These are phyloP conservation scores for Tylopilus felleus DNA, from an alignment of 768 basidiomycete genomes.

Conservation along the genomic window DNA sequence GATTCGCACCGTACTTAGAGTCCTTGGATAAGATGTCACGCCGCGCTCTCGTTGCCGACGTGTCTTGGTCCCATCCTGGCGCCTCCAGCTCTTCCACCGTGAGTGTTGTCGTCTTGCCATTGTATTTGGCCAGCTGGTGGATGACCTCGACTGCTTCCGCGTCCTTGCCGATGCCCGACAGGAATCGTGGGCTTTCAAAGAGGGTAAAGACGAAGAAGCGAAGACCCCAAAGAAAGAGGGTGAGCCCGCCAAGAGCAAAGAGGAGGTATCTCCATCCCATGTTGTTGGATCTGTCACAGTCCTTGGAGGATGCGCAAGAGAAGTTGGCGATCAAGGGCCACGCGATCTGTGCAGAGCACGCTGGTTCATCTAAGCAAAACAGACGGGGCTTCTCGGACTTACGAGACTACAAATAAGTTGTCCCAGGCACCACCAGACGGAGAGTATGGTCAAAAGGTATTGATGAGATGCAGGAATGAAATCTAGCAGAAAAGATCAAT, in stretches of 20 bases:
- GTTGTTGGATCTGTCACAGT: constrained; percentile 44
- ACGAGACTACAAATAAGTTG: constrained; percentile 50
- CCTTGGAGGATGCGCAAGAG: constrained; percentile 39
- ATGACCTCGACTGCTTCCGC: constrained; percentile 48
- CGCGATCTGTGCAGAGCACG: constrained; percentile 39
- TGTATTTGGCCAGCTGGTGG: constrained; percentile 48
- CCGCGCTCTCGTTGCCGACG: constrained; percentile 15
- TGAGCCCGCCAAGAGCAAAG: constrained; percentile 50
- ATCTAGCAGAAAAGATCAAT: constrained; percentile 34
- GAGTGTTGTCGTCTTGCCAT: constrained; percentile 41
- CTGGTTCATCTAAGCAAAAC: neutral
- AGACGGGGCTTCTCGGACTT: constrained; percentile 3
- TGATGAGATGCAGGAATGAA: constrained; percentile 53
- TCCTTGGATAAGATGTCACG: constrained; percentile 38
- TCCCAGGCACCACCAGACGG: constrained; percentile 59
- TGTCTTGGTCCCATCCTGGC: constrained; percentile 20
- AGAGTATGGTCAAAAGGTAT: constrained; percentile 54
- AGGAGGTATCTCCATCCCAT: constrained; percentile 67
- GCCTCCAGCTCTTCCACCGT: constrained; percentile 44
- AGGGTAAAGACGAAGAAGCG: constrained; percentile 53
- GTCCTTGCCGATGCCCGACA: constrained; percentile 52
- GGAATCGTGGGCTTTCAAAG: constrained; percentile 56
- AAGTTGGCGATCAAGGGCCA: constrained; percentile 59
- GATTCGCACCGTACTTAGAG: constrained; percentile 36
- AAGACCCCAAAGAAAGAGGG: constrained; percentile 48